Evolutionary conservation across 306 rosid genomes (phyloP).

Genomic region (Lathyrus aphaca): DNA sequence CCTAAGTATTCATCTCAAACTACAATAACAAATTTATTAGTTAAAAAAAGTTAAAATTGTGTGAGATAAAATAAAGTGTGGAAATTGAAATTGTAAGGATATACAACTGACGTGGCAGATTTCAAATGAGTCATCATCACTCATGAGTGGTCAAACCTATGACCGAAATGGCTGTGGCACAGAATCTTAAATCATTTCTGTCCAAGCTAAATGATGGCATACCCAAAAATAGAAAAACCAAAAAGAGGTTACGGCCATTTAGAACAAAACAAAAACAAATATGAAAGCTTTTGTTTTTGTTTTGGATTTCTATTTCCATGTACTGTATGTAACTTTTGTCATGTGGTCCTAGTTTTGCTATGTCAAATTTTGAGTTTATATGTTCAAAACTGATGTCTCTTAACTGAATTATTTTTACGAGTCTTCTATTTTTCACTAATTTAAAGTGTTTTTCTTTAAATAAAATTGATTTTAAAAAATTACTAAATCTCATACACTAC

Average conservation of each 20-base stretch:
- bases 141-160: constrained; percentile 42
- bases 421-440: no score
- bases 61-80: no score
- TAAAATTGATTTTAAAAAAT: no score
- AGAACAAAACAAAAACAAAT: background rate
- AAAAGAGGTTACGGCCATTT: background rate
- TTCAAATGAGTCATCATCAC: constrained; percentile 19
- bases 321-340: background rate
- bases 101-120: constrained; percentile 34
- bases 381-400: no score
- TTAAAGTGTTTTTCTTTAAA: no score
- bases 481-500: no score
- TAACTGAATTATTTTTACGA: no score
- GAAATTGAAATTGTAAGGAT: background rate
- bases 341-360: background rate
- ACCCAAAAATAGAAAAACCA: constrained; percentile 38
- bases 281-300: background rate
- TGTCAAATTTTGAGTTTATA: no score
- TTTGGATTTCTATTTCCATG: background rate
- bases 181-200: constrained; percentile 42
- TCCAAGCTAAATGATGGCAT: constrained; percentile 36
- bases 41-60: no score
- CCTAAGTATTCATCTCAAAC: no score
- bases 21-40: no score
- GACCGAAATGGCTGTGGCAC: constrained; percentile 13